Conservation (phyloP, 2,329 filamentous ascomycete species). For the Calonectria leucothoes region DNA sequence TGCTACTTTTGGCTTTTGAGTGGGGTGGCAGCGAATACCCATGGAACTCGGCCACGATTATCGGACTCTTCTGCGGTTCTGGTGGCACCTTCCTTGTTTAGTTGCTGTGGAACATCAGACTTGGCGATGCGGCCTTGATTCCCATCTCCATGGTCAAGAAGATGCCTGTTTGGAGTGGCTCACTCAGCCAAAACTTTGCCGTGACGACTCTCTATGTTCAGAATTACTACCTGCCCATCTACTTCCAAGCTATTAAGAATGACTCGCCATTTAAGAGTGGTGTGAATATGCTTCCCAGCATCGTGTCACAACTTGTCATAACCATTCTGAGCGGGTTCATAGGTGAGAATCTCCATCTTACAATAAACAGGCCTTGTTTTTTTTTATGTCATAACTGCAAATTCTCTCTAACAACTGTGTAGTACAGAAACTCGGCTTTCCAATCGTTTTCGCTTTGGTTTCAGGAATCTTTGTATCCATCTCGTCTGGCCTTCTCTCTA, state of each 20-base stretch:
- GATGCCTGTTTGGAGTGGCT: not conserved
- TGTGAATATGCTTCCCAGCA: not conserved
- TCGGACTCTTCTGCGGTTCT: slow-evolving; percentile 49
- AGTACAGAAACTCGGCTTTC: not conserved
- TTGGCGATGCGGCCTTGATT: not conserved
- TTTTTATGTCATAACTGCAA: not conserved
- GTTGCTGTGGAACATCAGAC: not conserved
- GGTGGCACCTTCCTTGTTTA: not conserved
- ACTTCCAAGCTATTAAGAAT: not conserved
- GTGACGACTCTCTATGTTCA: not conserved
- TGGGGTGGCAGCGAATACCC: slow-evolving; percentile 48
- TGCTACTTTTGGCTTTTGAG: slow-evolving; percentile 59
- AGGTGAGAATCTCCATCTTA: not conserved
- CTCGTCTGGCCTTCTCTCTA: not conserved
- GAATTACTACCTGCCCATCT: not conserved
- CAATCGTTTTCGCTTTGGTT: not conserved
- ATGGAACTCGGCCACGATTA: slow-evolving; percentile 57
- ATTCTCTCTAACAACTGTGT: not conserved
- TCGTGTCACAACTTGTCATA: not conserved
- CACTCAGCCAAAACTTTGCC: not conserved
- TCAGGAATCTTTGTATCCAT: not conserved
- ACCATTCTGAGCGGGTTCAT: not conserved
- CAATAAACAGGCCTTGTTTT: not conserved
- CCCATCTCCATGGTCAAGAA: not conserved
- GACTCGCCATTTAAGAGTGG: not conserved